Conservation (phyloP, 192 early-diverging fungal genomes). For the Pecoramyces ruminantium region DNA sequence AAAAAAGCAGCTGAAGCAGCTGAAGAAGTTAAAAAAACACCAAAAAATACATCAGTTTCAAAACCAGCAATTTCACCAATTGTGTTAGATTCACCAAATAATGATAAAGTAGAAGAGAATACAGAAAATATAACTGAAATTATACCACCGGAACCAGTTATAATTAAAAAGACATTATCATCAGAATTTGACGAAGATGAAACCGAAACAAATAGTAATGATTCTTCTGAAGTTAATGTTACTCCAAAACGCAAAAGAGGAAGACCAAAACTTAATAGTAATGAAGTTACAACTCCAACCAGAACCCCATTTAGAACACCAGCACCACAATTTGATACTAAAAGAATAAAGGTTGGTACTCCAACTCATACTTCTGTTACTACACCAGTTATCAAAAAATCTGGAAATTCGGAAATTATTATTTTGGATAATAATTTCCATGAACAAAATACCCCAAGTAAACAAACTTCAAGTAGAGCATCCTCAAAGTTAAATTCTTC, state of each 20-base stretch:
- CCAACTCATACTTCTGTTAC: neutral
- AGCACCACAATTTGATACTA: neutral
- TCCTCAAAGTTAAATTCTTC: too few relatives aligned
- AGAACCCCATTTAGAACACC: neutral
- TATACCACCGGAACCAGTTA: neutral
- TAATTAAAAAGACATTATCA: neutral
- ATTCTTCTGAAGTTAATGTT: neutral
- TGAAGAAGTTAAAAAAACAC: too few relatives aligned
- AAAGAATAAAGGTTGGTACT: neutral
- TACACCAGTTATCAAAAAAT: neutral
- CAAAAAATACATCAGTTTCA: neutral
- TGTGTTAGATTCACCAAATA: neutral
- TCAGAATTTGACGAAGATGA: neutral
- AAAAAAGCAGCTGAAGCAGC: neutral
- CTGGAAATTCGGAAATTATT: neutral
- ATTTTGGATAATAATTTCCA: neutral
- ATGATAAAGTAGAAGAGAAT: neutral
- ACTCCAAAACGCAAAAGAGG: neutral
- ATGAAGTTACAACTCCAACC: neutral
- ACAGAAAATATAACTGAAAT: neutral
- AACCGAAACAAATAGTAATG: neutral
- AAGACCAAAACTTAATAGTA: neutral
- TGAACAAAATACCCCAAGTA: neutral
- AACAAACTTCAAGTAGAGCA: too few relatives aligned
- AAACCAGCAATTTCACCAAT: neutral